Conservation (phyloP, 495 filamentous ascomycete genomes). For the Durotheca rogersii region DNA sequence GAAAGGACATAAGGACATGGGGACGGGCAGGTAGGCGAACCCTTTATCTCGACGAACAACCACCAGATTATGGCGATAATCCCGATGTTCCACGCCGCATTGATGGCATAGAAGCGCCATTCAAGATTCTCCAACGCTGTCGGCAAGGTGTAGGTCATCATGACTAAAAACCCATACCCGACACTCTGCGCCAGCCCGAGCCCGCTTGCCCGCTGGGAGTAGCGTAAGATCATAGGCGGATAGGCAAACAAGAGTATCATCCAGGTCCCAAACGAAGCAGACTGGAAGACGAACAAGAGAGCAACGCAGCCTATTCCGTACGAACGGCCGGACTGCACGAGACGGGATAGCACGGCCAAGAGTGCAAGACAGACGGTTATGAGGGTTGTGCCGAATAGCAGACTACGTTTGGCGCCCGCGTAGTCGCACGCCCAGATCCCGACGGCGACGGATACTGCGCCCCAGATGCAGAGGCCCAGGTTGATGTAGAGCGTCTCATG, state of each 20-base stretch:
- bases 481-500: not conserved
- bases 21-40: not conserved
- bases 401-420: not conserved
- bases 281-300: not conserved
- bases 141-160: slow-evolving; percentile 29
- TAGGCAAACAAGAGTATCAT: not conserved
- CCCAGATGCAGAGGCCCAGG: not conserved
- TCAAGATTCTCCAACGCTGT: slow-evolving; percentile 25
- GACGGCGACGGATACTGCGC: not conserved
- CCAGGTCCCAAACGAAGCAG: not conserved
- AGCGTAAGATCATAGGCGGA: slow-evolving; percentile 36
- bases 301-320: not conserved
- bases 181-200: slow-evolving; percentile 11
- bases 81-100: slow-evolving; percentile 25
- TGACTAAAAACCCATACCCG: not conserved
- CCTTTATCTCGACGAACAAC: not conserved
- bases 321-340: not conserved
- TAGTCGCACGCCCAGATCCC: not conserved
- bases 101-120: slow-evolving; percentile 29
- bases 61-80: slow-evolving; percentile 20
- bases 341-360: not conserved
- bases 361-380: not conserved
- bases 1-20: too few relatives aligned
- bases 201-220: slow-evolving; percentile 22
- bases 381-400: not conserved